These are phyloP conservation scores for Glarea lozoyensis DNA, from an alignment of 495 filamentous ascomycete genomes.

Conservation along the genomic window DNA sequence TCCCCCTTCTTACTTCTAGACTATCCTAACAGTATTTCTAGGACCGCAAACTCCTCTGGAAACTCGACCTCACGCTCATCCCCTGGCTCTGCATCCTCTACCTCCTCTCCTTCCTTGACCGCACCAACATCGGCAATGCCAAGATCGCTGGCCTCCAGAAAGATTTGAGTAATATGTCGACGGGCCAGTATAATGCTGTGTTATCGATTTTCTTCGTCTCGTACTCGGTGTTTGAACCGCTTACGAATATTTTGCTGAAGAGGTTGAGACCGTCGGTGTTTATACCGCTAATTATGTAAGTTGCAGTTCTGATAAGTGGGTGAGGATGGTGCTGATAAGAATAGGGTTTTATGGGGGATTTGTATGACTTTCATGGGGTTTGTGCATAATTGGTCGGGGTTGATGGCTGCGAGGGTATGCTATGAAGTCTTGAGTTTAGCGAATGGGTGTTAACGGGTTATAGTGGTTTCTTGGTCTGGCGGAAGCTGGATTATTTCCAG, in stretches of 20 bases:
- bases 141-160: conserved; percentile 66
- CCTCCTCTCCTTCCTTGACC: conserved; percentile 75
- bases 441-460: background rate
- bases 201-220: conserved; percentile 90
- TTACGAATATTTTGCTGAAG: conserved; percentile 87
- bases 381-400: conserved; percentile 31
- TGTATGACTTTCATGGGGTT: conserved; percentile 58
- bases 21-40: conserved; percentile 20
- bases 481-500: conserved; percentile 81
- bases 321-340: conserved; percentile 60
- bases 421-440: background rate
- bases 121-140: conserved; percentile 82
- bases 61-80: conserved; percentile 61
- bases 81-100: conserved; percentile 85
- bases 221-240: conserved; percentile 77
- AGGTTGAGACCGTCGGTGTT: conserved; percentile 45
- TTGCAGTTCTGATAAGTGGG: conserved; percentile 54
- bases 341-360: conserved; percentile 45
- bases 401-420: conserved; percentile 29
- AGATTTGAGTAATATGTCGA: conserved; percentile 50
- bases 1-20: background rate
- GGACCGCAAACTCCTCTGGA: conserved; percentile 61
- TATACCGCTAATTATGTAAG: conserved; percentile 59
- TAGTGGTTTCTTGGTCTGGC: conserved; percentile 72
- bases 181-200: conserved; percentile 64